phyloP scores from a whole-genome alignment of 768 basidiomycete genomes.

The Hortiboletus flavorubellus region DNA sequence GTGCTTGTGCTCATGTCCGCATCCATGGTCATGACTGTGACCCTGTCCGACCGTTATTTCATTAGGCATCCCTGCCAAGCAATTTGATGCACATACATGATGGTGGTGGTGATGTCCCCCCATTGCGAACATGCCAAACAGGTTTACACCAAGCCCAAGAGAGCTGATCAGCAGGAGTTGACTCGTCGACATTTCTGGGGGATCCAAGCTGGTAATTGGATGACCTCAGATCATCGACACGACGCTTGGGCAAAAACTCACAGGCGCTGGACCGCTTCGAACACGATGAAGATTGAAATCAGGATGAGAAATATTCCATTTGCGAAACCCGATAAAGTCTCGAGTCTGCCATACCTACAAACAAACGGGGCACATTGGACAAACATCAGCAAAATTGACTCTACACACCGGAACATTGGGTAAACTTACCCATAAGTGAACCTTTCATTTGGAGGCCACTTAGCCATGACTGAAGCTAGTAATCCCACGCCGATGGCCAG shows the following conservation, averaged over 20 bases:
- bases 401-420: neutral
- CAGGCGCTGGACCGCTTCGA: conserved; percentile 96
- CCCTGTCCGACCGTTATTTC: conserved; percentile 11
- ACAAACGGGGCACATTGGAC: neutral
- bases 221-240: neutral
- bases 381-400: neutral
- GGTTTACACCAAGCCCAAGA: conserved; percentile 86
- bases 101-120: conserved; percentile 83
- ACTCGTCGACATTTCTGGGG: conserved; percentile 96
- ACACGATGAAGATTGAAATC: conserved; percentile 97
- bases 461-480: conserved; percentile 96
- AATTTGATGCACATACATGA: conserved; percentile 50
- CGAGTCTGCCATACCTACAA: conserved; percentile 86
- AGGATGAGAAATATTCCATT: conserved; percentile 93
- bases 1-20: conserved; percentile 27
- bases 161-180: conserved; percentile 88
- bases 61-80: neutral
- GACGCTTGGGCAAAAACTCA: conserved; percentile 35
- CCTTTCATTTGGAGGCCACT: conserved; percentile 90
- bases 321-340: conserved; percentile 96
- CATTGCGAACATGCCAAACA: conserved; percentile 99
- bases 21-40: conserved; percentile 16
- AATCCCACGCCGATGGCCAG: conserved; percentile 95
- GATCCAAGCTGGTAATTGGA: conserved; percentile 60
- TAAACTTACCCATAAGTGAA: conserved; percentile 88